These are phyloP conservation scores for Penicillium oxalicum DNA, from an alignment of 2,329 filamentous ascomycete species.

Conservation along the genomic window DNA sequence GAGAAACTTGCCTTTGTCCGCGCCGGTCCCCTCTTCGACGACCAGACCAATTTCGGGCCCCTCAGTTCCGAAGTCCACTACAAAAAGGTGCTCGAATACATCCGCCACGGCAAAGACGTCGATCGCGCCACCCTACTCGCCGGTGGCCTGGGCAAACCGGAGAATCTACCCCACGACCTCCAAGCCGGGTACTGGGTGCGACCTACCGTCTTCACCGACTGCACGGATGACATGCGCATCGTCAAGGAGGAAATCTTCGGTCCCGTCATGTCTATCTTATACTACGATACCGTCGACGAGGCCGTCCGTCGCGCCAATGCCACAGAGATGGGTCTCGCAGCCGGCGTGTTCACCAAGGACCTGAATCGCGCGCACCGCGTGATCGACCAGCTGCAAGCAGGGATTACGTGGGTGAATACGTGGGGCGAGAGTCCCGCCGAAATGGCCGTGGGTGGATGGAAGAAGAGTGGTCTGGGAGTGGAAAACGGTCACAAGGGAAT, in stretches of 20 bases:
- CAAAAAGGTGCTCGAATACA: slow-evolving; percentile 73
- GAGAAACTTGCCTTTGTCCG: slow-evolving; percentile 66
- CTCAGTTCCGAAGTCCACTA: slow-evolving; percentile 68
- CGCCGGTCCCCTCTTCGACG: slow-evolving; percentile 65
- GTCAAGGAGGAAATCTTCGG: slow-evolving; percentile 82
- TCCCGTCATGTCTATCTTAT: slow-evolving; percentile 74
- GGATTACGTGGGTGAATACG: slow-evolving; percentile 88
- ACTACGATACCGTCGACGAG: slow-evolving; percentile 65
- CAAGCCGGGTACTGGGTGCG: slow-evolving; percentile 72
- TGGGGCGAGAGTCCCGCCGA: slow-evolving; percentile 91
- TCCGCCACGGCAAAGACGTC: slow-evolving; percentile 64
- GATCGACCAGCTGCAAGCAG: slow-evolving; percentile 65
- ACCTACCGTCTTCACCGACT: slow-evolving; percentile 81
- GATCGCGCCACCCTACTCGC: slow-evolving; percentile 70
- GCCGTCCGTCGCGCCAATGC: slow-evolving; percentile 67
- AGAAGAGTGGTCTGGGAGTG: slow-evolving; percentile 78
- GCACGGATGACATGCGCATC: slow-evolving; percentile 75
- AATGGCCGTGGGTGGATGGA: slow-evolving; percentile 91
- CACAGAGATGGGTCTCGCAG: slow-evolving; percentile 72
- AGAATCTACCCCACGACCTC: slow-evolving; percentile 45
- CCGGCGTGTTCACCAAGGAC: slow-evolving; percentile 74
- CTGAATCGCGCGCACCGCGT: slow-evolving; percentile 68
- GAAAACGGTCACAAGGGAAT: slow-evolving; percentile 79
- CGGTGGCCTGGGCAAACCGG: slow-evolving; percentile 60
- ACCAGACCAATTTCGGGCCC: slow-evolving; percentile 74